Conservation (phyloP, 495 filamentous ascomycete genomes). For the Penicillium dipodomyicola region DNA sequence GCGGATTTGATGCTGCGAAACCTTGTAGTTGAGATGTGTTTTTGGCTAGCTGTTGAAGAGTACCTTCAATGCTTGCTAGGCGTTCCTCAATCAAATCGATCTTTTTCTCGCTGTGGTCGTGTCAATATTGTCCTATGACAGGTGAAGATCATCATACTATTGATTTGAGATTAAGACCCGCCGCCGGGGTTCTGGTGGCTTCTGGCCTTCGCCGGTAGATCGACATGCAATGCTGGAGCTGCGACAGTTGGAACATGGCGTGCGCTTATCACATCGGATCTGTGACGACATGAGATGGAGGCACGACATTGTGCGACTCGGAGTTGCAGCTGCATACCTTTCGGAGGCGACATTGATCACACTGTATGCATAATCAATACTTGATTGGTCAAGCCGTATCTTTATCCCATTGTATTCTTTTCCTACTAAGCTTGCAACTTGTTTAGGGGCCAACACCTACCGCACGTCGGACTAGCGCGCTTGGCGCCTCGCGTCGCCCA, state of each 20-base stretch:
- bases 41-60: slow-evolving; percentile 42
- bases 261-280: slow-evolving; percentile 46
- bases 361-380: slow-evolving; percentile 31
- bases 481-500: slow-evolving; percentile 24
- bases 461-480: slow-evolving; percentile 27
- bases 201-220: slow-evolving; percentile 59
- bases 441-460: slow-evolving; percentile 27
- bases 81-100: slow-evolving; percentile 65
- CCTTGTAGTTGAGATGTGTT: slow-evolving; percentile 13
- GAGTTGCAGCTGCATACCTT: slow-evolving; percentile 39
- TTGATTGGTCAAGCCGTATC: neutral
- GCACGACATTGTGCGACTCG: neutral
- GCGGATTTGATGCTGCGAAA: slow-evolving; percentile 3
- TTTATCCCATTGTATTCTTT: neutral
- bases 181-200: slow-evolving; percentile 56
- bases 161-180: slow-evolving; percentile 66
- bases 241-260: slow-evolving; percentile 49
- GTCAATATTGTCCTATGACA: neutral
- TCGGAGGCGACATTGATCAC: slow-evolving; percentile 50
- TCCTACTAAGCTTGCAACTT: neutral
- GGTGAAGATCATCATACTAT: slow-evolving; percentile 49
- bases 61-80: slow-evolving; percentile 55
- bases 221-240: slow-evolving; percentile 47
- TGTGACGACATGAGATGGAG: slow-evolving; percentile 16
- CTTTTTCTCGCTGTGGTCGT: slow-evolving; percentile 56